Conservation (phyloP, 345 rosid genomes). For the Leavenworthia alabamica region DNA sequence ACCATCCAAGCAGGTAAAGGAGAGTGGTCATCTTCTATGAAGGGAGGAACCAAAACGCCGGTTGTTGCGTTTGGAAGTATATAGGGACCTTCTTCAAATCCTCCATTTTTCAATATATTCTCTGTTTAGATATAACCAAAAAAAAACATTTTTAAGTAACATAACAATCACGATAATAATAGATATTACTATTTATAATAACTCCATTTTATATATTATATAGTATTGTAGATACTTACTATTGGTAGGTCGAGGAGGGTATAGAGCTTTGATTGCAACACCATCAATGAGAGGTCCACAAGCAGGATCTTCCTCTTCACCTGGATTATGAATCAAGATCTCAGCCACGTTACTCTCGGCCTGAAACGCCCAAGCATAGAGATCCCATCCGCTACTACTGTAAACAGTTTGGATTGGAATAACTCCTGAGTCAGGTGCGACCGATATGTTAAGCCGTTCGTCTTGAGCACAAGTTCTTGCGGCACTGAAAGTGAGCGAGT, state of each 20-base stretch:
- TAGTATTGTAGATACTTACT: conserved; percentile 44
- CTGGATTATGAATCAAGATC: conserved; percentile 72
- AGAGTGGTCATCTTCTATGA: conserved; percentile 67
- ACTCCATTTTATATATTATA: not conserved
- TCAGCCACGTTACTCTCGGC: conserved; percentile 40
- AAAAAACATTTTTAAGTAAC: too few relatives aligned
- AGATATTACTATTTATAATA: too few relatives aligned
- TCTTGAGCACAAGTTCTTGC: conserved; percentile 94
- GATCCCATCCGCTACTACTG: conserved; percentile 85
- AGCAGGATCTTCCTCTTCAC: conserved; percentile 79
- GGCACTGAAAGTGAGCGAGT: conserved; percentile 72
- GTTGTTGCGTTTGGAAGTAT: conserved; percentile 57
- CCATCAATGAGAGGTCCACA: conserved; percentile 86
- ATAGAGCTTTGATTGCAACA: conserved; percentile 51
- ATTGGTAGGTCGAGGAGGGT: conserved; percentile 51
- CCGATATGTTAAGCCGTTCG: conserved; percentile 71
- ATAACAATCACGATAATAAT: too few relatives aligned
- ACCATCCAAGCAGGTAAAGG: conserved; percentile 78
- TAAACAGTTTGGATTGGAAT: conserved; percentile 77
- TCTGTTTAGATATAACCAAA: conserved; percentile 29
- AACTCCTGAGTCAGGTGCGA: conserved; percentile 66
- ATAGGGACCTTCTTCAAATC: conserved; percentile 86
- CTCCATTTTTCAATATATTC: conserved; percentile 62
- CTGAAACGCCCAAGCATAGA: conserved; percentile 70
- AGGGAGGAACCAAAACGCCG: conserved; percentile 80